Evolutionary conservation across 1,284 basidiomycete species (phyloP).

Genomic region (Sporisorium sorghi): DNA sequence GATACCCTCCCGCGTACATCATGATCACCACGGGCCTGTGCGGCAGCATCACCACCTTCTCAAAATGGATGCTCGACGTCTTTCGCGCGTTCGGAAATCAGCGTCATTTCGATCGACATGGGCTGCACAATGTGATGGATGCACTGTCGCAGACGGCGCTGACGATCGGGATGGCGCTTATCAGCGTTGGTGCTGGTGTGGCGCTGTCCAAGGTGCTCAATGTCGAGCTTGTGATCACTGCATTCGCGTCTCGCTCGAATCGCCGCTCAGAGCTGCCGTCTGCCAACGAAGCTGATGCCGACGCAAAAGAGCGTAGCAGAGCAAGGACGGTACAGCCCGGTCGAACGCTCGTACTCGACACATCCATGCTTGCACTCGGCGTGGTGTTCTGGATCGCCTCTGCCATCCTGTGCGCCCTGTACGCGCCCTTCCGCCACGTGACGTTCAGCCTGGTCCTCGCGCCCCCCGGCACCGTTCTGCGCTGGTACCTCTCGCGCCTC

Average conservation of each 20-base stretch:
- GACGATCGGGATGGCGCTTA: conserved; percentile 59
- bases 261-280: neutral
- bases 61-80: conserved; percentile 89
- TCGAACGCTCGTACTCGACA: conserved; percentile 16
- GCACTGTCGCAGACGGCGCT: conserved; percentile 62
- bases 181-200: conserved; percentile 48
- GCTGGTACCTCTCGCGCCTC: conserved; percentile 80
- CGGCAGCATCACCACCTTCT: conserved; percentile 95
- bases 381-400: conserved; percentile 71
- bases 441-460: conserved; percentile 90
- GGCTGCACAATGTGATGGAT: conserved; percentile 77
- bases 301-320: neutral
- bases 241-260: neutral
- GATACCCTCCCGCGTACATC: conserved; percentile 77
- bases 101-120: conserved; percentile 74
- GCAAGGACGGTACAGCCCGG: conserved; percentile 4
- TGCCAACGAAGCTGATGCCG: neutral
- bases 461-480: conserved; percentile 86
- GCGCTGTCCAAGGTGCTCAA: conserved; percentile 36
- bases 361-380: conserved; percentile 43
- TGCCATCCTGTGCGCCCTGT: conserved; percentile 81
- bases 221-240: conserved; percentile 7
- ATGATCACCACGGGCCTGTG: conserved; percentile 93
- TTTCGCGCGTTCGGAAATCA: conserved; percentile 88
- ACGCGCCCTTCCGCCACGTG: conserved; percentile 80